Base-by-base conservation (phyloP, 306 rosid species). In the Erythrophleum fordii region DNA sequence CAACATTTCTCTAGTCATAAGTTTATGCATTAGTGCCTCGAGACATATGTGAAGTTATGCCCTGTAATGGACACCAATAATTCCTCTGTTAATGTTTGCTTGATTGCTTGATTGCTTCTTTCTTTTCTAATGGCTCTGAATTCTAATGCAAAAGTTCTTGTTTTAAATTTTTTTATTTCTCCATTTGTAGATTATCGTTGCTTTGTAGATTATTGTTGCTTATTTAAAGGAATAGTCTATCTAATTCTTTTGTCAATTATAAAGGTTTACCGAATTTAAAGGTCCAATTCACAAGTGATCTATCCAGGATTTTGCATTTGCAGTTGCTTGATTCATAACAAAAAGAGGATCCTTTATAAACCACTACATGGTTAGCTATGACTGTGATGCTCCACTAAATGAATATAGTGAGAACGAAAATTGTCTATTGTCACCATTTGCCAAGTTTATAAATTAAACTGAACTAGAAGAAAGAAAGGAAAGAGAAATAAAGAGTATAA, bases 311-410 rank as follows among this genome's bases (percentile, higher is more conserved):
- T 88, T 96, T 89, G 98, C 99, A 59, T 96, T 90, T 77, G 94
- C 98, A 16, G 99, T 91, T 51, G 97, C 83, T 75, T 82, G 88
- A 73, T 96, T 96, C 83, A 84, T 92, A 73, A 96, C 90, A 77
- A 92, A 91, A 82, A 98, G 99, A 78, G 99, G 99, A 56, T 96
- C 99, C 71, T 93, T 92, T 83, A 85, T 89, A 48, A 96, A 96
- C 84, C 93, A 96, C 85, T 96, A 96, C 88, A 96, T 96, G 99
- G 99, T 96, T 80, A 96, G 98, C 89, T 96, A 96, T 52, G 99
- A 96, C 86, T 96, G 93, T 55, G 98, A 96, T 82, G 99, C 99
- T 88, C 99, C 99, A 55, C 79, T 96, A n/a, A 98, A 96, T 85
- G 99, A 96, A 88, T 96, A 92, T 77, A 98, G 99, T 96, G 78